Percentiles rank a stretch among this genome's conserved stretches.
These are phyloP conservation scores for Berkeleyomyces rouxiae DNA, from an alignment of 2,329 filamentous ascomycete genomes.

Conservation along the genomic window DNA sequence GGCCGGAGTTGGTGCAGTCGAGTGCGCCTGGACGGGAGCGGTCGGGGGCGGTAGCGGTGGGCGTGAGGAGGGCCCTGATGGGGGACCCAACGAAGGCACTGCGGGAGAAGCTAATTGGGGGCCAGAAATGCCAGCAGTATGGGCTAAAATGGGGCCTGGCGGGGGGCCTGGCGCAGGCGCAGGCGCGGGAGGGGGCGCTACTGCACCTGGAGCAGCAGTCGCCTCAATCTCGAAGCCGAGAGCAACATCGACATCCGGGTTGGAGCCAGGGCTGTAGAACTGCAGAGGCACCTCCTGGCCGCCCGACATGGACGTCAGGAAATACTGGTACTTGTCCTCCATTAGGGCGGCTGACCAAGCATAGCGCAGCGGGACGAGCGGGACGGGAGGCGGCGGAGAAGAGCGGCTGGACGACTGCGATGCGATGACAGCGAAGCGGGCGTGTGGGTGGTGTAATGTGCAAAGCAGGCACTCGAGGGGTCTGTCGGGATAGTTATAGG, in stretches of 20 bases:
- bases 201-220: neutral
- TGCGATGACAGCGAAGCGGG: neutral
- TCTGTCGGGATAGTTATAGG: too few species aligned
- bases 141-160: neutral
- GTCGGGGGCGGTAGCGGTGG: slow-evolving; percentile 18
- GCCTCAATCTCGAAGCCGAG: neutral
- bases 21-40: neutral
- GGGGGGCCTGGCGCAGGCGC: neutral
- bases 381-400: neutral
- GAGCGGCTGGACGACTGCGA: neutral
- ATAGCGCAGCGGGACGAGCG: neutral
- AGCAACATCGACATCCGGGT: neutral
- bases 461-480: too few species aligned
- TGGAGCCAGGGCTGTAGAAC: neutral
- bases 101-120: neutral
- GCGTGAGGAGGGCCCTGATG: neutral
- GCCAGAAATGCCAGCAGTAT: too few species aligned
- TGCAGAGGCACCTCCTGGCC: slow-evolving; percentile 17
- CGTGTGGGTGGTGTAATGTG: too few species aligned
- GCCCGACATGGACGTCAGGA: slow-evolving; percentile 35
- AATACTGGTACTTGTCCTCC: slow-evolving; percentile 41
- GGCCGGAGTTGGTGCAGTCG: slow-evolving; percentile 18
- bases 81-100: neutral
- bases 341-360: slow-evolving; percentile 21
- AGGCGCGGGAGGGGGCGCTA: too few species aligned